Conservation (phyloP, 805 yeast species). For the Kodamaea hsintzibuensis region DNA sequence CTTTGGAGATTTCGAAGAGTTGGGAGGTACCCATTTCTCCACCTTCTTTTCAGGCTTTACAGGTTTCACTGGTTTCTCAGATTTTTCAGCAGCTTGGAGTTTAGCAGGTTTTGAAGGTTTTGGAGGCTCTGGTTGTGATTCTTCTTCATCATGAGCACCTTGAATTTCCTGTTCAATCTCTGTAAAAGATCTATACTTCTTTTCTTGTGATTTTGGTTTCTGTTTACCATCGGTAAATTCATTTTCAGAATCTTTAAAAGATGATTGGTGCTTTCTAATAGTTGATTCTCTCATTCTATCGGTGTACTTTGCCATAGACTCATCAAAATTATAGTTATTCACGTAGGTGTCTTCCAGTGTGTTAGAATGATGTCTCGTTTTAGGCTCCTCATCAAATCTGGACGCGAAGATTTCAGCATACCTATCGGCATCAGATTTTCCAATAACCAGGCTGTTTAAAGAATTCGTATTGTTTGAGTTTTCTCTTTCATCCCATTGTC, state of each 20-base stretch:
- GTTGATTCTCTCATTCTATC: background rate
- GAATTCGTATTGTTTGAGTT: background rate
- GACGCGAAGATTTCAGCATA: conserved; percentile 6
- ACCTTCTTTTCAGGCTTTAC: conserved; percentile 5
- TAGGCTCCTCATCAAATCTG: background rate
- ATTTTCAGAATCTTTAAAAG: background rate
- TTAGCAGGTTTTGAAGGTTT: conserved; percentile 17
- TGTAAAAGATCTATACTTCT: conserved; percentile 9
- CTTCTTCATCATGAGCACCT: background rate
- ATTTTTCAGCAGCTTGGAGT: conserved; percentile 13
- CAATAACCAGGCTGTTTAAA: background rate
- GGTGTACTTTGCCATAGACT: conserved; percentile 1
- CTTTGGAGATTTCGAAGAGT: conserved; percentile 5
- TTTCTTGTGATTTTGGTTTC: background rate
- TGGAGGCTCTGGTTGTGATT: background rate
- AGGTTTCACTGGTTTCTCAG: conserved; percentile 3
- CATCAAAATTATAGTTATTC: background rate
- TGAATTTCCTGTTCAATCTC: conserved; percentile 24
- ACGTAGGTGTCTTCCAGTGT: background rate
- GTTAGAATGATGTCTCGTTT: background rate
- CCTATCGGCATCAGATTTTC: background rate
- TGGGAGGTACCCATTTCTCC: conserved; percentile 8
- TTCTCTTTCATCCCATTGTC: background rate
- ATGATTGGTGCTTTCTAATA: background rate
- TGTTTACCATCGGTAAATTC: background rate